These are phyloP conservation scores for Stephanodiscus minutulus DNA, from an alignment of 108 stramenopile genomes.

Conservation along the genomic window DNA sequence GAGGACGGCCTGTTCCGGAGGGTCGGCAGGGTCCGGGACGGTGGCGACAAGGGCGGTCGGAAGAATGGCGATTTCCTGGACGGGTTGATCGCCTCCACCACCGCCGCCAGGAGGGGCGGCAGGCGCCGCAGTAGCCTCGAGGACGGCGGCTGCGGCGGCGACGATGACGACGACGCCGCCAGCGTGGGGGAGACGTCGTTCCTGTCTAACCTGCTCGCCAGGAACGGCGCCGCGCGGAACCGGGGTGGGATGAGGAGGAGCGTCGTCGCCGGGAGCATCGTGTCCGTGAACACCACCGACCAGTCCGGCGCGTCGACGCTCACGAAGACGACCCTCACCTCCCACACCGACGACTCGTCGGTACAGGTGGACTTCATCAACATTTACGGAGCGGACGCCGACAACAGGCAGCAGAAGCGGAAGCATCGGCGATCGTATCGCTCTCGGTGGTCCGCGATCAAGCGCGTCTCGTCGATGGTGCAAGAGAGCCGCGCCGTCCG, in stretches of 20 bases:
- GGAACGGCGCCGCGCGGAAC: conserved; percentile 18
- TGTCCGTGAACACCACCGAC: not conserved
- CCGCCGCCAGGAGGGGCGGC: not conserved
- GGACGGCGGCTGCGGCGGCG: no score
- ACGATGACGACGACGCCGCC: conserved; percentile 11
- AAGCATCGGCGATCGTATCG: not conserved
- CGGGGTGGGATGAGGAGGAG: conserved; percentile 11
- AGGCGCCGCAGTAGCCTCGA: not conserved
- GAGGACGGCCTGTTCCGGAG: conserved; percentile 10
- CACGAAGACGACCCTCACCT: not conserved
- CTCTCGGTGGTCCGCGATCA: not conserved
- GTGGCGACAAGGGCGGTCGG: not conserved
- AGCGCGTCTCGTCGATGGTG: not conserved
- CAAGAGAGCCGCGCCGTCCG: not conserved
- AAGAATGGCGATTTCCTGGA: conserved; percentile 9
- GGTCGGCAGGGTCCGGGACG: conserved; percentile 3
- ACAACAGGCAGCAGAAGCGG: not conserved
- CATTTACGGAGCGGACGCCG: conserved; percentile 4
- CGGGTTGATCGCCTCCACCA: conserved; percentile 10
- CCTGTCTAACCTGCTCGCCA: conserved; percentile 27
- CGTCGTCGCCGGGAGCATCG: not conserved
- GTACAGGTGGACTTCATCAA: not conserved
- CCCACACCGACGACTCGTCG: not conserved
- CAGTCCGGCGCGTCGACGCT: conserved; percentile 8
- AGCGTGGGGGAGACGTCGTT: conserved; percentile 33